Evolutionary conservation across 2,329 filamentous ascomycete species (phyloP).

Genomic region (Fonsecaea pedrosoi): DNA sequence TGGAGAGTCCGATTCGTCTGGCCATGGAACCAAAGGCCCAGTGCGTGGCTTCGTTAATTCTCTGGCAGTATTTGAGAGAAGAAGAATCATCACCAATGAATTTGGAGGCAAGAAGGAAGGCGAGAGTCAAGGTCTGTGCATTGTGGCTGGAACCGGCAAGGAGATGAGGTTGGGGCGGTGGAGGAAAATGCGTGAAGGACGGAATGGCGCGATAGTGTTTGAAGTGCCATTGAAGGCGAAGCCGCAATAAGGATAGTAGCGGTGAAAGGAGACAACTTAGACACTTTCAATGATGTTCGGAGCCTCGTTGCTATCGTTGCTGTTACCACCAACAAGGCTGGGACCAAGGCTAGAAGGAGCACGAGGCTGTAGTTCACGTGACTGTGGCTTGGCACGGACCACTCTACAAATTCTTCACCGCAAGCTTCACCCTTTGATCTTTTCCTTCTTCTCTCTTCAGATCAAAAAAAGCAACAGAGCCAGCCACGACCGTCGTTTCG

Average conservation of each 20-base stretch:
- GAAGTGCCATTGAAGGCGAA: conserved; percentile 67
- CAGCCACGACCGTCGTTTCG: conserved; percentile 72
- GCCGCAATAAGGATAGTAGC: background rate
- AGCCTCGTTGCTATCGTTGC: background rate
- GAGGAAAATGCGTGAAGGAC: conserved; percentile 67
- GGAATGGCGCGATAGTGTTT: conserved; percentile 87
- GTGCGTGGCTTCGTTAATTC: conserved; percentile 79
- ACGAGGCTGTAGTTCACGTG: conserved; percentile 6
- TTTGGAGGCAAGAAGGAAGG: conserved; percentile 51
- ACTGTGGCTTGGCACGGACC: conserved; percentile 9
- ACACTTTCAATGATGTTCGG: too few relatives aligned
- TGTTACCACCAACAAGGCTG: too few relatives aligned
- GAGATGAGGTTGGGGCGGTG: conserved; percentile 86
- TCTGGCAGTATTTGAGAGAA: conserved; percentile 83
- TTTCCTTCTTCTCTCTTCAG: conserved; percentile 38
- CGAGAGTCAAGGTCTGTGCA: conserved; percentile 68
- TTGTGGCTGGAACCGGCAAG: conserved; percentile 85
- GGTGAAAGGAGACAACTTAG: background rate
- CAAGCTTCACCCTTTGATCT: conserved; percentile 9
- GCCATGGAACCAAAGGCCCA: conserved; percentile 28
- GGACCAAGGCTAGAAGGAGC: background rate
- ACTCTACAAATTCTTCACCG: conserved; percentile 23
- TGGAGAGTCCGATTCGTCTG: conserved; percentile 25
- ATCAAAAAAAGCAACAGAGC: conserved; percentile 42
- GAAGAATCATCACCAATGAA: conserved; percentile 69